These are phyloP conservation scores for Tuber melanosporum DNA, from an alignment of 495 filamentous ascomycete genomes.

Conservation along the genomic window DNA sequence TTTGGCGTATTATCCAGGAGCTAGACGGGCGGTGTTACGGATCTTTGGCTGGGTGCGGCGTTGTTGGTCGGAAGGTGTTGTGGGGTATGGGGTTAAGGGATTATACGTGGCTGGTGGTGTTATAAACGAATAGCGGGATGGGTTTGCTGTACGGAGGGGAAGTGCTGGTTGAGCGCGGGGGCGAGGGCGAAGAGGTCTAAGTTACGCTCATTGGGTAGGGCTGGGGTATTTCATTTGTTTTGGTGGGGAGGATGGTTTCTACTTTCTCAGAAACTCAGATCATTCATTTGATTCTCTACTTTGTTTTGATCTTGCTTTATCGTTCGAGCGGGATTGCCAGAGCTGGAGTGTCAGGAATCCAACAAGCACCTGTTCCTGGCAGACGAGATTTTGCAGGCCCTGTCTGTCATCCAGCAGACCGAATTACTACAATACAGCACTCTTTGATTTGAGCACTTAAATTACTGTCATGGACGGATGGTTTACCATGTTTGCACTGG, in stretches of 20 bases:
- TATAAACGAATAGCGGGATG: not conserved
- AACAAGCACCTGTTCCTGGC: not conserved
- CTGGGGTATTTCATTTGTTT: not conserved
- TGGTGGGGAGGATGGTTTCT: not conserved
- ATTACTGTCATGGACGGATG: too few relatives aligned
- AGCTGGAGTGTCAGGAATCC: not conserved
- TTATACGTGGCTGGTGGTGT: too few relatives aligned
- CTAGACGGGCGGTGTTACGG: not conserved
- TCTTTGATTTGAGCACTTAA: too few relatives aligned
- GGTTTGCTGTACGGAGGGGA: not conserved
- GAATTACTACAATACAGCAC: not conserved
- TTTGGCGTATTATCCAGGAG: not conserved
- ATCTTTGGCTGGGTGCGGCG: not conserved
- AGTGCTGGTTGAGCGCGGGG: not conserved
- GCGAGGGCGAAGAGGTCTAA: not conserved
- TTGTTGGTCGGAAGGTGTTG: not conserved
- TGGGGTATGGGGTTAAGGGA: not conserved
- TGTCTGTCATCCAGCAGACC: not conserved
- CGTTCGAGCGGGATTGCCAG: not conserved
- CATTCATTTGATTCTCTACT: not conserved
- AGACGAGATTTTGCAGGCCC: not conserved
- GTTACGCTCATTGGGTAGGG: too few relatives aligned
- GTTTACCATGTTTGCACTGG: too few relatives aligned
- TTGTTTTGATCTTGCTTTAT: not conserved
- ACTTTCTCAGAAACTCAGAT: not conserved